phyloP scores from a whole-genome alignment of 495 filamentous ascomycete genomes.

The Neurospora sp. region DNA sequence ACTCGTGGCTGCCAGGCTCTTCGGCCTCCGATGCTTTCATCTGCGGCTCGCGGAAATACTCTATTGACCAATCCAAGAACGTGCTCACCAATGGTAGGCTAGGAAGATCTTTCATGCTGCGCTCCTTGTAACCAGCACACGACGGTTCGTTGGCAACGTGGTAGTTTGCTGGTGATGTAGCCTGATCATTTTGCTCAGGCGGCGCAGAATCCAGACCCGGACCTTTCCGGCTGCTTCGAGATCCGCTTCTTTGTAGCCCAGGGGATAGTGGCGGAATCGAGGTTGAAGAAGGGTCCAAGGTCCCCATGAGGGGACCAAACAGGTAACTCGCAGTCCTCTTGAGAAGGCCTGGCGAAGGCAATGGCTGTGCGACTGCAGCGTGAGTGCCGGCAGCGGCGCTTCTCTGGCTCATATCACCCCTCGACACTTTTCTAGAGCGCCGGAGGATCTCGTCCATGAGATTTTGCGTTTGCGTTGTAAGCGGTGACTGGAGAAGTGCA shows the following conservation, averaged over 20 bases:
- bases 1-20: slow-evolving; percentile 93
- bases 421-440: slow-evolving; percentile 42
- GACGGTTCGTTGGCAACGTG: slow-evolving; percentile 65
- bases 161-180: slow-evolving; percentile 58
- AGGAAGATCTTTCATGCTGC: slow-evolving; percentile 44
- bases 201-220: slow-evolving; percentile 54
- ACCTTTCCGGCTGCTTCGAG: slow-evolving; percentile 37
- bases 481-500: slow-evolving; percentile 62
- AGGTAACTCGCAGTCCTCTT: slow-evolving; percentile 46
- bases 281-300: slow-evolving; percentile 23
- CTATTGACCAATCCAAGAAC: slow-evolving; percentile 91
- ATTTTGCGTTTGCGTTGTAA: slow-evolving; percentile 56
- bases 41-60: slow-evolving; percentile 98
- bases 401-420: slow-evolving; percentile 38
- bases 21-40: slow-evolving; percentile 96
- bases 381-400: slow-evolving; percentile 30
- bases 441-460: slow-evolving; percentile 64
- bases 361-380: slow-evolving; percentile 28
- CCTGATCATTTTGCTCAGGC: slow-evolving; percentile 69
- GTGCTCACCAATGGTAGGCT: slow-evolving; percentile 65
- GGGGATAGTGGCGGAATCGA: slow-evolving; percentile 26
- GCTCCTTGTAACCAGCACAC: slow-evolving; percentile 59
- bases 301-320: slow-evolving; percentile 47
- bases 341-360: slow-evolving; percentile 36
- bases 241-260: slow-evolving; percentile 31